These are phyloP conservation scores for Arthroderma uncinatum DNA, from an alignment of 2,329 filamentous ascomycete species.

Conservation along the genomic window DNA sequence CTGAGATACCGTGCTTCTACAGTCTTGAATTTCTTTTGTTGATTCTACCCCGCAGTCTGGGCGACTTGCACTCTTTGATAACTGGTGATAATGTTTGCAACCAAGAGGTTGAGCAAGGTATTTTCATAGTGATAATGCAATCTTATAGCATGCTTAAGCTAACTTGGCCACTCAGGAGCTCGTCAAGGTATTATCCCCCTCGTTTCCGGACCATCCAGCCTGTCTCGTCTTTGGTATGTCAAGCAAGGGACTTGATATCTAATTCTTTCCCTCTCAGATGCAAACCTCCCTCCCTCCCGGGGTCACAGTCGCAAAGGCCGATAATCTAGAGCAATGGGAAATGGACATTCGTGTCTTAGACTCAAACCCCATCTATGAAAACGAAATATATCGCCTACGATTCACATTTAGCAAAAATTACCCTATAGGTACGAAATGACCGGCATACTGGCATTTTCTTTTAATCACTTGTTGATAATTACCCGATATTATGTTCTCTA, in stretches of 20 bases:
- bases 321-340: slow-evolving; percentile 79
- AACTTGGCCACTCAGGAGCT: slow-evolving; percentile 38
- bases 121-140: not conserved
- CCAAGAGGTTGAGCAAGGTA: slow-evolving; percentile 40
- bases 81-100: slow-evolving; percentile 37
- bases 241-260: not conserved
- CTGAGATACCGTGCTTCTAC: not conserved
- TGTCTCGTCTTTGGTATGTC: not conserved
- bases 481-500: not conserved
- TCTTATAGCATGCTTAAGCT: slow-evolving; percentile 13
- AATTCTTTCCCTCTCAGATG: slow-evolving; percentile 33
- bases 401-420: slow-evolving; percentile 78
- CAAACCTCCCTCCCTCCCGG: slow-evolving; percentile 50
- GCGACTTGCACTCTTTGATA: not conserved
- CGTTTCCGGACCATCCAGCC: not conserved
- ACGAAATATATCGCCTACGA: slow-evolving; percentile 70
- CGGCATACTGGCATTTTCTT: slow-evolving; percentile 10
- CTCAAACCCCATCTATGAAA: slow-evolving; percentile 73
- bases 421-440: slow-evolving; percentile 64
- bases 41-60: not conserved
- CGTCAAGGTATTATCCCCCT: slow-evolving; percentile 37
- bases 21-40: not conserved
- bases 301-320: slow-evolving; percentile 68
- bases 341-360: slow-evolving; percentile 89
- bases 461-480: not conserved